Conservation (phyloP, 179 eudicot species). For the Sideroxylon spinosum region DNA sequence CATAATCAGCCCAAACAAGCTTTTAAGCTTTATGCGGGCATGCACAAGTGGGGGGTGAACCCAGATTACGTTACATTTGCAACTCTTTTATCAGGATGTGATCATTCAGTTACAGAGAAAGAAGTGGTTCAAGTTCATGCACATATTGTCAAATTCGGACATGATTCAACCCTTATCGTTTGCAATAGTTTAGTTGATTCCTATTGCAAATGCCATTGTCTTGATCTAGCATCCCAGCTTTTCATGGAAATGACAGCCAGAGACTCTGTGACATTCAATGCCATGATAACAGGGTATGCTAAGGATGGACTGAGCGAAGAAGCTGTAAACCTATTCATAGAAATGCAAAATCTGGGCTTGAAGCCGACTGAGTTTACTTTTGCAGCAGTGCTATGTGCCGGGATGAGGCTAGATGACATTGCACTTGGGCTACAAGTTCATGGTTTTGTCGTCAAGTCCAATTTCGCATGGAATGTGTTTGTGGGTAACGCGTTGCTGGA, state of each 20-base stretch:
- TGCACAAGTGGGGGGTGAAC: conserved; percentile 47
- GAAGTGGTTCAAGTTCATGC: conserved; percentile 59
- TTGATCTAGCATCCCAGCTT: conserved; percentile 41
- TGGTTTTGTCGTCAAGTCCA: conserved; percentile 48
- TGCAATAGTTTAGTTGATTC: conserved; percentile 73
- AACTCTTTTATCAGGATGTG: conserved; percentile 60
- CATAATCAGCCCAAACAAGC: conserved; percentile 40
- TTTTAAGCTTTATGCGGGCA: conserved; percentile 46
- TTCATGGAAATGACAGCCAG: conserved; percentile 44
- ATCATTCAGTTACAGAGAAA: conserved; percentile 24
- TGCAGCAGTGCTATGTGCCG: conserved; percentile 58
- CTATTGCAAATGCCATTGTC: conserved; percentile 56
- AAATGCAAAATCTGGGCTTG: conserved; percentile 56
- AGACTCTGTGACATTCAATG: conserved; percentile 69
- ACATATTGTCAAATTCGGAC: conserved; percentile 56
- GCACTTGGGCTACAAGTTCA: conserved; percentile 57
- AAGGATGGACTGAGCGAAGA: conserved; percentile 38
- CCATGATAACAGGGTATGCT: conserved; percentile 62
- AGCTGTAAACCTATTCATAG: conserved; percentile 45
- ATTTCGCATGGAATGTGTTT: conserved; percentile 56
- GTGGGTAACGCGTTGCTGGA: conserved; percentile 72
- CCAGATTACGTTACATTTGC: conserved; percentile 72
- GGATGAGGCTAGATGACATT: conserved; percentile 44
- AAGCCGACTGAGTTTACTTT: conserved; percentile 78
- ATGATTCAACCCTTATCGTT: conserved; percentile 31